Evolutionary conservation across 192 early-diverging fungal species (phyloP).

Genomic region (Paraglomus occultum): DNA sequence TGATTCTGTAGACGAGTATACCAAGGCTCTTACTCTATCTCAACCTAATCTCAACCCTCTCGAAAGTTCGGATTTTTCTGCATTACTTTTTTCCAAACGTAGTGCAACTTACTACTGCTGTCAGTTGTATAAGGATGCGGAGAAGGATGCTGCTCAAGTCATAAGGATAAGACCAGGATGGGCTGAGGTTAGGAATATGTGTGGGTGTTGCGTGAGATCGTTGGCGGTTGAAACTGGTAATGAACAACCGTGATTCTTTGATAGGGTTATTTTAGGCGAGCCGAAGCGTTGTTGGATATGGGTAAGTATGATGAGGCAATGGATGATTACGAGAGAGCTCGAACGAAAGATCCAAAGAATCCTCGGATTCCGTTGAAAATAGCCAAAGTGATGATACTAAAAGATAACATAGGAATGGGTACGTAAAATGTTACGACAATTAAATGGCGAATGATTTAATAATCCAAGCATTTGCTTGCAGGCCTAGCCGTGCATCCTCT

Average conservation of each 20-base stretch:
- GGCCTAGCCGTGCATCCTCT: slow-evolving; percentile 66
- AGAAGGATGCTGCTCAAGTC: slow-evolving; percentile 31
- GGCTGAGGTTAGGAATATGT: slow-evolving; percentile 41
- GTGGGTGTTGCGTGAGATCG: slow-evolving; percentile 40
- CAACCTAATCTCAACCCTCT: slow-evolving; percentile 32
- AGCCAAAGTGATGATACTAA: slow-evolving; percentile 52
- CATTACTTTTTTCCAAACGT: slow-evolving; percentile 40
- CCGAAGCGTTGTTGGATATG: slow-evolving; percentile 54
- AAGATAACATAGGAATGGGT: slow-evolving; percentile 57
- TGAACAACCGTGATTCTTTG: slow-evolving; percentile 35
- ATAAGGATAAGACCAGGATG: slow-evolving; percentile 37
- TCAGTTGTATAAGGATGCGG: slow-evolving; percentile 31
- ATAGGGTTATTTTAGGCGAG: slow-evolving; percentile 65
- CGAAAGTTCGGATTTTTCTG: slow-evolving; percentile 40
- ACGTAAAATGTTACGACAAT: background rate
- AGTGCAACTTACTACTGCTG: slow-evolving; percentile 34
- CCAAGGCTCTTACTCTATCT: slow-evolving; percentile 32
- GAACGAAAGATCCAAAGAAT: slow-evolving; percentile 40
- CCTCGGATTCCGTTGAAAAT: slow-evolving; percentile 46
- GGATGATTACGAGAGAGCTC: slow-evolving; percentile 42
- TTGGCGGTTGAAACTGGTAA: slow-evolving; percentile 35
- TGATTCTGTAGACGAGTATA: slow-evolving; percentile 30
- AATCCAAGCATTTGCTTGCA: slow-evolving; percentile 7
- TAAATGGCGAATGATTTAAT: background rate
- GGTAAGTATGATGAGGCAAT: slow-evolving; percentile 50